Evolutionary conservation across 495 filamentous ascomycete genomes (phyloP).

Genomic region (Penicillium diatomitis): DNA sequence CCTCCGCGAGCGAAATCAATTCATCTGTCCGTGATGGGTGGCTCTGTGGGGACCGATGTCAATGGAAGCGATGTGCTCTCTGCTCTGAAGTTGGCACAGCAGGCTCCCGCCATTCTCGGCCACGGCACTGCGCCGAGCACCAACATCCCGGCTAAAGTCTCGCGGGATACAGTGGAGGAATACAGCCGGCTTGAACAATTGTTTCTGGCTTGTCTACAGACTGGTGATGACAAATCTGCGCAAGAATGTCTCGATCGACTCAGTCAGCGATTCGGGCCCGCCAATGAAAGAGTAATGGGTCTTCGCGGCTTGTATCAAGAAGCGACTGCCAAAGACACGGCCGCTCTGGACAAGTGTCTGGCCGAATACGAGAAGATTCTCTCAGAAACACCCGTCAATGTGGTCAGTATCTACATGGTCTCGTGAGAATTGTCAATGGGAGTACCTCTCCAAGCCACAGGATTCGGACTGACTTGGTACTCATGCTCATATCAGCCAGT

Average conservation of each 20-base stretch:
- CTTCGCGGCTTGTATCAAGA: constrained; percentile 78
- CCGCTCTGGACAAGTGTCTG: constrained; percentile 57
- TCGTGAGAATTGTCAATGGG: no score
- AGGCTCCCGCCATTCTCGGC: constrained; percentile 61
- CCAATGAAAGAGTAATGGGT: constrained; percentile 77
- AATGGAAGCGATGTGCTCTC: constrained; percentile 32
- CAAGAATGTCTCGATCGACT: constrained; percentile 63
- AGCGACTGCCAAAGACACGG: constrained; percentile 58
- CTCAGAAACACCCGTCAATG: constrained; percentile 65
- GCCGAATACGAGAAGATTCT: constrained; percentile 70
- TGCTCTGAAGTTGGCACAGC: constrained; percentile 66
- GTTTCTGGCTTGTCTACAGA: constrained; percentile 73
- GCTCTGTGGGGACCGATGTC: constrained; percentile 6
- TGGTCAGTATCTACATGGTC: constrained; percentile 42
- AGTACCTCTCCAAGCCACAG: not conserved
- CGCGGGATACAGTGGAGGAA: constrained; percentile 57
- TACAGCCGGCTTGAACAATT: constrained; percentile 83
- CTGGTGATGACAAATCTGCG: constrained; percentile 72
- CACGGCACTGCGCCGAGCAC: constrained; percentile 38
- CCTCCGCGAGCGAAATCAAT: no score
- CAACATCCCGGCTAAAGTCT: constrained; percentile 30
- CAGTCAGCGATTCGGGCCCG: constrained; percentile 65
- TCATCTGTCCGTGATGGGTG: constrained; percentile 7
- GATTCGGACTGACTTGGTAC: not conserved
- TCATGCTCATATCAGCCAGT: constrained; percentile 50